Evolutionary conservation across 176 grass and related monocot species (phyloP), one percentile per base, ranked within the genome.

Genomic region (Chloris gayana): DNA sequence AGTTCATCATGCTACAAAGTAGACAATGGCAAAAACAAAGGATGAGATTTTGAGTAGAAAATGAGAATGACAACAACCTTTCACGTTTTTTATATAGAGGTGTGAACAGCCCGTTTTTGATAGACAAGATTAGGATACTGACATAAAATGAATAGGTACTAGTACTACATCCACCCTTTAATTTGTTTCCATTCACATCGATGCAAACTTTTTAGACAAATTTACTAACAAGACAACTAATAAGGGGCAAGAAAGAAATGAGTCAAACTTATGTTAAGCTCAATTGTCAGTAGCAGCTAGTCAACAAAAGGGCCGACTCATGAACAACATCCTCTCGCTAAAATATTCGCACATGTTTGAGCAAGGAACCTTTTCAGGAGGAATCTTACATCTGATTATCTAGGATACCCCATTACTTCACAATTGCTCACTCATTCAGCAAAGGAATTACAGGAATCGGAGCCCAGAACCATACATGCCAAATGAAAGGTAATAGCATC

Each of bases 1-100:
- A 98, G 74, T 66, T 94, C 95, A 66, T 98, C 95, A 46, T 95
- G 95, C 95, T 98, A 69, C 3, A 79, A 73, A 82, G 27, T 32
- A 72, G 5, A 65, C 70, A 22, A 75, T 50, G 65, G 9, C 19
- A 83, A 76, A 32, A 61, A 27, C 58, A 33, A 64, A 0, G 3
- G 47, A 54, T 84, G 67, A 90, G 62, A 5, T 45, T 67, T 64
- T 25, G 34, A 54, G n/a, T 50, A 47, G 4, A 69, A 69, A 56
- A 64, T 50, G n/a, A 30, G 6, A 35, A 14, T 70, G 19, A 39
- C 49, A 64, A 19, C 11, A 50, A 50, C 53, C 22, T 60, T 60
- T 69, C 27, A 59, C 63, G 6, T 37, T 67, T 64, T 44, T 29
- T 19, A 29, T 44, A 2, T 50, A 54, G 8, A 77, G 64, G 31